Percentiles rank a stretch among this genome's conserved stretches.
These are phyloP conservation scores for Cryphonectria carpinicola DNA, from an alignment of 2,329 filamentous ascomycete species.

Conservation along the genomic window DNA sequence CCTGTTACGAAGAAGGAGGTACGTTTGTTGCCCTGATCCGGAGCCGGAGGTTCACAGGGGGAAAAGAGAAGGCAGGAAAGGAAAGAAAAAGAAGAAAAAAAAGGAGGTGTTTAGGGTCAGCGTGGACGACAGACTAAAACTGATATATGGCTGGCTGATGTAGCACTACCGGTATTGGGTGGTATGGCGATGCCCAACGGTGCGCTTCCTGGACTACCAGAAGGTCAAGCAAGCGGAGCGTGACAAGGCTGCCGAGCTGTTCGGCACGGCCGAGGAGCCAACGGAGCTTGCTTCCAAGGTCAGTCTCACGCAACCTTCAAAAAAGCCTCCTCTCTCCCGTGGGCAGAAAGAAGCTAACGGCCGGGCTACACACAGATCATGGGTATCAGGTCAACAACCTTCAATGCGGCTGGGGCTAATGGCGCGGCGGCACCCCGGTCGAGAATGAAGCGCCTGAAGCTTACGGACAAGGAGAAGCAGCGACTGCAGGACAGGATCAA, in stretches of 20 bases:
- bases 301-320: constrained; percentile 10
- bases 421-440: constrained; percentile 50
- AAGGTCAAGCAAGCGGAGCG: constrained; percentile 91
- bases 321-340: not conserved
- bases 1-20: constrained; percentile 93
- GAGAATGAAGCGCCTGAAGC: constrained; percentile 76
- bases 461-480: constrained; percentile 88
- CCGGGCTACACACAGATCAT: constrained; percentile 65
- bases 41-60: constrained; percentile 6
- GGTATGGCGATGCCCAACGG: constrained; percentile 80
- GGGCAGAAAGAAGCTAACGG: constrained; percentile 23
- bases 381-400: constrained; percentile 78
- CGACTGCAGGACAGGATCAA: constrained; percentile 84
- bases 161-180: constrained; percentile 93
- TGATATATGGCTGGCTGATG: constrained; percentile 21
- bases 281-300: constrained; percentile 78
- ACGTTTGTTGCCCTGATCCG: constrained; percentile 39
- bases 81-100: not conserved
- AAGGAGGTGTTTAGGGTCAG: not conserved
- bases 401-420: constrained; percentile 59
- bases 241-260: constrained; percentile 74
- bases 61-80: constrained; percentile 15
- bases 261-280: constrained; percentile 78
- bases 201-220: constrained; percentile 89
- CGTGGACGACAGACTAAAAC: constrained; percentile 1